Percentiles rank a stretch among this genome's conserved stretches.
phyloP scores from a whole-genome alignment of 192 early-diverging fungal species.

The Backusella tarrabulga region DNA sequence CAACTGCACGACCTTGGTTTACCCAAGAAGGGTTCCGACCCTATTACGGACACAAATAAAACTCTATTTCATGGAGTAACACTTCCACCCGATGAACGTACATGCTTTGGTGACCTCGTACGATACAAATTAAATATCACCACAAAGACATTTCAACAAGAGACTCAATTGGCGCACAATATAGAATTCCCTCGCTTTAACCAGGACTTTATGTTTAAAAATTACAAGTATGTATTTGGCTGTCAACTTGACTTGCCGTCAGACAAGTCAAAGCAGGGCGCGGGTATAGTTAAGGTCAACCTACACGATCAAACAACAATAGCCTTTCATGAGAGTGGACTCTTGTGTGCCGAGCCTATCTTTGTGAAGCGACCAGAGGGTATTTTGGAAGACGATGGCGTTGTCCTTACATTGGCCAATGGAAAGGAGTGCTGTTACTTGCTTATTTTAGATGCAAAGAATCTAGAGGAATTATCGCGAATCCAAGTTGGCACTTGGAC shows the following conservation, averaged over 20 bases:
- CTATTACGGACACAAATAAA: background rate
- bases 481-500: constrained; percentile 40
- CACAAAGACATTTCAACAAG: background rate
- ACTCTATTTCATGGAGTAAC: background rate
- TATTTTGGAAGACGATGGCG: constrained; percentile 56
- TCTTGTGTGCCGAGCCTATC: constrained; percentile 43
- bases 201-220: background rate
- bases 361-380: constrained; percentile 51
- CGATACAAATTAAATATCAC: background rate
- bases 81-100: background rate
- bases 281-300: background rate
- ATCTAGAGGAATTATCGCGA: constrained; percentile 47
- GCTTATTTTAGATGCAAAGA: constrained; percentile 46
- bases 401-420: constrained; percentile 45
- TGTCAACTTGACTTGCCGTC: background rate
- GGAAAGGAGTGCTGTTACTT: constrained; percentile 37
- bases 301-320: background rate
- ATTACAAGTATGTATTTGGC: constrained; percentile 5
- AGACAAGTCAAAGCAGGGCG: background rate
- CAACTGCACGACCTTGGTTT: background rate
- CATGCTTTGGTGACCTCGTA: constrained; percentile 4
- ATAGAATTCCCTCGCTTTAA: constrained; percentile 3
- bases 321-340: background rate
- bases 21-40: background rate
- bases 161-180: background rate